Evolutionary conservation across 306 rosid genomes (phyloP).

Genomic region (Urtica urens): DNA sequence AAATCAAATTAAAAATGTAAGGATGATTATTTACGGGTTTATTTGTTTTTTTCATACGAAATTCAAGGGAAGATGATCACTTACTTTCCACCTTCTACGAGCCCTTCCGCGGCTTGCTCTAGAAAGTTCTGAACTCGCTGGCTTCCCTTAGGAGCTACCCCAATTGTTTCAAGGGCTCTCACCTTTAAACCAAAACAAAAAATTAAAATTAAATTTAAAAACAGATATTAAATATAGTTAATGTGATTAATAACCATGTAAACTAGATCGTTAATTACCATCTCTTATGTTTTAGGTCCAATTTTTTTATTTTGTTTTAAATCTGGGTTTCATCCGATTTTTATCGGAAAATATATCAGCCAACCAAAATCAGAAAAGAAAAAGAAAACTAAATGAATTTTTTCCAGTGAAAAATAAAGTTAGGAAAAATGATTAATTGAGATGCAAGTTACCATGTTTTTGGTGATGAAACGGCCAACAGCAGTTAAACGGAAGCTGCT

Average conservation of each 20-base stretch:
- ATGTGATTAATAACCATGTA: no score
- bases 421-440: no score
- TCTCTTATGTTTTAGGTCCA: no score
- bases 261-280: no score
- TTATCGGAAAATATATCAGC: no score
- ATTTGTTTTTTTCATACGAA: background rate
- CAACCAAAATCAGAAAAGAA: background rate
- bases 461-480: constrained; percentile 68
- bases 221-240: background rate
- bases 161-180: constrained; percentile 50
- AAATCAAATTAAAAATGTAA: background rate
- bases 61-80: constrained; percentile 20
- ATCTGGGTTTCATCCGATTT: no score
- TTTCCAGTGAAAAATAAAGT: background rate
- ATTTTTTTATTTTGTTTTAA: no score
- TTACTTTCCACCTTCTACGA: constrained; percentile 97
- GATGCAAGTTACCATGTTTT: constrained; percentile 52
- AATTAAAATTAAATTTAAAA: background rate
- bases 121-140: constrained; percentile 81
- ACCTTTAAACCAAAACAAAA: constrained; percentile 33
- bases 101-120: constrained; percentile 87
- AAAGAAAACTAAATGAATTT: no score
- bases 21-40: no score
- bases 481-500: constrained; percentile 88
- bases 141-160: constrained; percentile 93